Evolutionary conservation across 23 red algal genomes (phyloP).

Genomic region (Chondrus crispus): DNA sequence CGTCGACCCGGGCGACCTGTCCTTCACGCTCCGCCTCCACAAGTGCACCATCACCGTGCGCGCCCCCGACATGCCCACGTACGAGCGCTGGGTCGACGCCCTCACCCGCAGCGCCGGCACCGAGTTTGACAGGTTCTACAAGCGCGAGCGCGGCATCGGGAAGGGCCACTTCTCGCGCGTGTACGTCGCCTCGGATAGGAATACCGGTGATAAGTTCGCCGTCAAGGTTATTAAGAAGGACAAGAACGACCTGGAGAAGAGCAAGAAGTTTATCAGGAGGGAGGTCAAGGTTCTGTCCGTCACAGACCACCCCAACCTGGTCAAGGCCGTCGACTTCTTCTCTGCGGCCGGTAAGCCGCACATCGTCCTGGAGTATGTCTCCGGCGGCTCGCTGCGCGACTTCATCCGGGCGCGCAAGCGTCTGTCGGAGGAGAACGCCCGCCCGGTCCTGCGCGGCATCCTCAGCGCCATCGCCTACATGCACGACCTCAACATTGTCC

Average conservation of each 20-base stretch:
- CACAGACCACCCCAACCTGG: conserved; percentile 74
- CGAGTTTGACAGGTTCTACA: conserved; percentile 58
- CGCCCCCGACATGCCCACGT: neutral
- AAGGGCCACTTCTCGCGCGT: conserved; percentile 74
- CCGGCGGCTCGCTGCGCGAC: conserved; percentile 69
- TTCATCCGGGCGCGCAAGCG: conserved; percentile 44
- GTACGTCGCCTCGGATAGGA: conserved; percentile 53
- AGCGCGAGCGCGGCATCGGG: conserved; percentile 40
- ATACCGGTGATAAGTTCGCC: conserved; percentile 77
- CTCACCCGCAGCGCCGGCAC: conserved; percentile 33
- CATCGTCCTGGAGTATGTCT: conserved; percentile 83
- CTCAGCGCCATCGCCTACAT: conserved; percentile 70
- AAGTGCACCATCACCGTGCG: conserved; percentile 17
- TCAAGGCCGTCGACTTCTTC: conserved; percentile 83
- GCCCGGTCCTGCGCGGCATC: conserved; percentile 62
- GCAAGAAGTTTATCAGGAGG: conserved; percentile 65
- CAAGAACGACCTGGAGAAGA: conserved; percentile 74
- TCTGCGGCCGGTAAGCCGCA: conserved; percentile 55
- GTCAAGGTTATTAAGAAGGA: conserved; percentile 88
- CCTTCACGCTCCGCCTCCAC: conserved; percentile 8
- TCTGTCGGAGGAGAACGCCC: conserved; percentile 62
- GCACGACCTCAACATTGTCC: conserved; percentile 75
- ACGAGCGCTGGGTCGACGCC: conserved; percentile 45
- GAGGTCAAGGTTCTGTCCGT: conserved; percentile 79
- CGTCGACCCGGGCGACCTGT: neutral